A percentile compares a stretch with the other conserved stretches of the same genome.
Evolutionary conservation across 2,329 filamentous ascomycete species (phyloP).

Genomic region (Diaporthe aspalathi): DNA sequence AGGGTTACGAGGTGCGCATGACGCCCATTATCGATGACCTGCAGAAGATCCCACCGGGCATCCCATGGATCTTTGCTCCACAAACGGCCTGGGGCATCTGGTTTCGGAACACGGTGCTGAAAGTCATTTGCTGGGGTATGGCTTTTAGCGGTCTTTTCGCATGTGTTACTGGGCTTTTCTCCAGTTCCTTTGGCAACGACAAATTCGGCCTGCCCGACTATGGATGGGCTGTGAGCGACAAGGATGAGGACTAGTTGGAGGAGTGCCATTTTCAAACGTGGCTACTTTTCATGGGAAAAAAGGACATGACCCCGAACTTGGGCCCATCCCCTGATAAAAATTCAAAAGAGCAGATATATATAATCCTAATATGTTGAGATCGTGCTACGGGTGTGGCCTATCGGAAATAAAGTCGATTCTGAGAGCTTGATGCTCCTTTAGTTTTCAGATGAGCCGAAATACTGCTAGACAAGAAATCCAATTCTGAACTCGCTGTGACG

Average conservation of each 20-base stretch:
- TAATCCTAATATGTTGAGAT: too few relatives aligned
- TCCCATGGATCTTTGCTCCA: slow-evolving; percentile 54
- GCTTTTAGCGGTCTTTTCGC: slow-evolving; percentile 42
- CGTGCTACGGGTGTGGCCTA: too few relatives aligned
- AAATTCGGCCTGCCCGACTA: slow-evolving; percentile 54
- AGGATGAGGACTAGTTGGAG: background rate
- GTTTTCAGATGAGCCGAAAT: background rate
- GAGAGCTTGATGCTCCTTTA: too few relatives aligned
- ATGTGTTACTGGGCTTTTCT: slow-evolving; percentile 48
- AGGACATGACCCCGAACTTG: too few relatives aligned
- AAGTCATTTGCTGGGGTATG: slow-evolving; percentile 52
- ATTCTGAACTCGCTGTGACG: background rate
- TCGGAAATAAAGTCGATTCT: too few relatives aligned
- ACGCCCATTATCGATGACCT: slow-evolving; percentile 50
- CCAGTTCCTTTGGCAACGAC: slow-evolving; percentile 47
- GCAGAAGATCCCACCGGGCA: slow-evolving; percentile 47
- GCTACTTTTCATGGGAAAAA: background rate
- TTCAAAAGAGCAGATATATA: too few relatives aligned
- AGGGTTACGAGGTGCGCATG: slow-evolving; percentile 51
- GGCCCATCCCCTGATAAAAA: too few relatives aligned
- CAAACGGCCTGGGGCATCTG: slow-evolving; percentile 58
- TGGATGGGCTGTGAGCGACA: slow-evolving; percentile 39
- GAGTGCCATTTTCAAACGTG: background rate
- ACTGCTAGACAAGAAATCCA: background rate
- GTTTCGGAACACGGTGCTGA: slow-evolving; percentile 56